Percentiles rank a stretch among this genome's conserved stretches.
Evolutionary conservation across 1,284 basidiomycete genomes (phyloP).

Genomic region (Ustilago loliicola): DNA sequence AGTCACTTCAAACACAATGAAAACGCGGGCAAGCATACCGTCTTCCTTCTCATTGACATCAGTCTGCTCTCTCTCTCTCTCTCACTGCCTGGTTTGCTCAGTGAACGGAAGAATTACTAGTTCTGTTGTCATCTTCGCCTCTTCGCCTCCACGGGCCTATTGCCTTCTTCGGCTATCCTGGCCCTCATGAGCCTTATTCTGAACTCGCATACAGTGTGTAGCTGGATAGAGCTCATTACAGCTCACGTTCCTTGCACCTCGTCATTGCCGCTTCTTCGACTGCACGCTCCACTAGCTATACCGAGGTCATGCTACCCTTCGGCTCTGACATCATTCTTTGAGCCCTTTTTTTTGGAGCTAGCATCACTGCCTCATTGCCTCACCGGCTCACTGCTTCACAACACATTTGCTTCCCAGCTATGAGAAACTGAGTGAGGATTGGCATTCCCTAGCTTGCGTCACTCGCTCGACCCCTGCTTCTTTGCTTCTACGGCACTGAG

Average conservation of each 20-base stretch:
- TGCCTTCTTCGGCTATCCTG: neutral
- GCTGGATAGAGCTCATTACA: constrained; percentile 4
- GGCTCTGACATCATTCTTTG: constrained; percentile 24
- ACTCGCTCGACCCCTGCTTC: constrained; percentile 2
- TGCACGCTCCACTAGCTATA: neutral
- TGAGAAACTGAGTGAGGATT: neutral
- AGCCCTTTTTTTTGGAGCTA: neutral
- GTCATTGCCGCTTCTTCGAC: neutral
- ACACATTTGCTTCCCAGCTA: neutral
- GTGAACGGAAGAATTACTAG: neutral
- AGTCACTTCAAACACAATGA: neutral
- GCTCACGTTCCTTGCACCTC: neutral
- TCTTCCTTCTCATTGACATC: neutral
- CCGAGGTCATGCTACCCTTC: constrained; percentile 8
- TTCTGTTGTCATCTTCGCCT: neutral
- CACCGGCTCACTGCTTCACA: neutral
- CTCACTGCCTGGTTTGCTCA: neutral
- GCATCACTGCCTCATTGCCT: constrained; percentile 4
- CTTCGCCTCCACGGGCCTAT: neutral
- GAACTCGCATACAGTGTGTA: neutral
- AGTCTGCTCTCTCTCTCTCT: neutral
- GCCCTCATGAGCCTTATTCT: constrained; percentile 11
- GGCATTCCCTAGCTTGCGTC: constrained; percentile 13
- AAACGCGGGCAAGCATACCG: neutral
- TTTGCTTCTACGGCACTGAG: neutral